Percentiles rank a stretch among this genome's conserved stretches.
Evolutionary conservation across 495 filamentous ascomycete genomes (phyloP).

Genomic region (Daldinia decipiens): DNA sequence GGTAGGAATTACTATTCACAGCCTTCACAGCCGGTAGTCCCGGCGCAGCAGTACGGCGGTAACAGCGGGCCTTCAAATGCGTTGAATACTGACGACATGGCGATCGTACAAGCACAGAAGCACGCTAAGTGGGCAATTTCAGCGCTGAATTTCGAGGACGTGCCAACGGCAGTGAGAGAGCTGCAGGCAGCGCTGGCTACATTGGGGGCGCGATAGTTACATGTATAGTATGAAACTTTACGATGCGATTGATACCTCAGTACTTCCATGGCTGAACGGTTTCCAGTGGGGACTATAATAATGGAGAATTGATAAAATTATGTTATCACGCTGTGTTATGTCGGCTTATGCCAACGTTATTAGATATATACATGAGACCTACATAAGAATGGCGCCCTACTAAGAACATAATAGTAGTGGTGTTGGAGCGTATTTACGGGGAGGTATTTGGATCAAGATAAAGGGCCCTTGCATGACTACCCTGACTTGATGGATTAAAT

Average conservation of each 20-base stretch:
- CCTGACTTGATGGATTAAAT: background rate
- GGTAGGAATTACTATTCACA: slow-evolving; percentile 33
- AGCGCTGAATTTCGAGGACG: slow-evolving; percentile 95
- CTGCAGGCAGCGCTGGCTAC: slow-evolving; percentile 75
- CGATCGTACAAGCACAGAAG: slow-evolving; percentile 85
- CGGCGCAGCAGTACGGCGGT: slow-evolving; percentile 36
- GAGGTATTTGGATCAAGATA: background rate
- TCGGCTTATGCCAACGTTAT: background rate
- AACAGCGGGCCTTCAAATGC: slow-evolving; percentile 17
- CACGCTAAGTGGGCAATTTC: slow-evolving; percentile 98
- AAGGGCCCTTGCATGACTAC: background rate
- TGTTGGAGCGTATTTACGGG: background rate
- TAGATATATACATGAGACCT: background rate
- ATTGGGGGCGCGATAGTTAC: slow-evolving; percentile 63
- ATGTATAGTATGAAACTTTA: background rate
- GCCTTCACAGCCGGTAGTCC: slow-evolving; percentile 32
- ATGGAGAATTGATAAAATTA: background rate
- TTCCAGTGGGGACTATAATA: background rate
- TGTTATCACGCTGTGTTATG: background rate
- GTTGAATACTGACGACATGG: slow-evolving; percentile 70
- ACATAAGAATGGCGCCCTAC: background rate
- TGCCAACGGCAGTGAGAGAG: slow-evolving; percentile 88
- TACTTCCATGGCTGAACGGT: background rate
- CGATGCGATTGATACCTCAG: slow-evolving; percentile 1
- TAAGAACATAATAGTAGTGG: background rate